Base-by-base conservation (phyloP, 2,329 filamentous ascomycete species). In the Diplodia mutila region DNA sequence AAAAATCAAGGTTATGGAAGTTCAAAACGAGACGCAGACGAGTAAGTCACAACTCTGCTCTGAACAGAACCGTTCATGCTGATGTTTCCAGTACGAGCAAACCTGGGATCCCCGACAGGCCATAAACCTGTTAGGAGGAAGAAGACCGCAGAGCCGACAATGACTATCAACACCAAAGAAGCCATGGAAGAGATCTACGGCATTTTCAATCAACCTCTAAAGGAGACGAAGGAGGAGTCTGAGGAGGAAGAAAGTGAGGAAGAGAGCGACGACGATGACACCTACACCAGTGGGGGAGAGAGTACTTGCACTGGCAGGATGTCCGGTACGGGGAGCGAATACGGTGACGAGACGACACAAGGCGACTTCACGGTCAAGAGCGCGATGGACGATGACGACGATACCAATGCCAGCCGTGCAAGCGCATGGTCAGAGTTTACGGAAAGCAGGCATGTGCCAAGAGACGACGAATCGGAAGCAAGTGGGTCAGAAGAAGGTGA, bases 121-220 rank as follows among this genome's bases (percentile, higher is more conserved):
- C 89, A 89, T 4, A 98, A 96, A 78, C 85, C 94, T 66, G 72
- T 74, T 67, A 91, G 90, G 84, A 92, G 92, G 78, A 95, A 91
- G 77, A 89, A 89, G 63, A 85, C 85, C 12, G 81, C 84, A 42
- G 94, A 98, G 78, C 92, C 94, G n/a, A 99, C 95, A 1, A 97
- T 99, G 94, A 99, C 95, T 0, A 87, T 99, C 71, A 93, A 98
- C 76, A 99, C 95, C 14, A 92, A 88, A 73, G 94, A 95, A 71
- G 95, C 95, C 4, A 97, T 94, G 70, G 94, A 98, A 73, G 95
- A 99, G 73, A 97, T 99, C 64, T 98, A 98, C 74, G 93, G 93
- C 68, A 92, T 99, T 57, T 99, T 98, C 80, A 98, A 95, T 74
- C 91, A 95, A 68, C 94, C 95, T 1, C 78, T 94, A 42, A 85